phyloP scores from a whole-genome alignment of 202 grass and related monocot species.

The Hordeum pubiflorum region DNA sequence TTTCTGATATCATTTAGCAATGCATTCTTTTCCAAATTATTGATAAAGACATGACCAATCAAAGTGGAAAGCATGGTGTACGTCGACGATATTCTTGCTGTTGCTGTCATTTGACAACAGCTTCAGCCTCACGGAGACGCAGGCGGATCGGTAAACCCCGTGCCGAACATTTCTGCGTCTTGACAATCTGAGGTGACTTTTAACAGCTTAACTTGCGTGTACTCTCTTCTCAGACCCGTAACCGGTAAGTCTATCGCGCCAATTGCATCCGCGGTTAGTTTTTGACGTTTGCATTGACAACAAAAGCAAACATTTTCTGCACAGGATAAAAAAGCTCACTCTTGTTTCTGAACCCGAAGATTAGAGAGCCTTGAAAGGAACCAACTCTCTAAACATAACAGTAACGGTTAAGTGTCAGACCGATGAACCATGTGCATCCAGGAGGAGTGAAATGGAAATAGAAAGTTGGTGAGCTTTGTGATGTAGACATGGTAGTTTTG shows the following conservation, averaged over 20 bases:
- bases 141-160: neutral
- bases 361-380: neutral
- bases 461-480: neutral
- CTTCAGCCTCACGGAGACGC: neutral
- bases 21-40: too few species aligned
- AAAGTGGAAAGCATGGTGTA: neutral
- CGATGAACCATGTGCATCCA: neutral
- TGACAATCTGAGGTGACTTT: neutral
- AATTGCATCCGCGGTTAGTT: neutral
- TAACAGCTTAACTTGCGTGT: neutral
- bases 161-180: conserved; percentile 4
- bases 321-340: too few species aligned
- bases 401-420: neutral
- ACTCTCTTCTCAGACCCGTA: neutral
- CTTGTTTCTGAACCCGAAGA: neutral
- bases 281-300: too few species aligned
- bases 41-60: neutral
- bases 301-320: too few species aligned
- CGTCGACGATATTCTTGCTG: neutral
- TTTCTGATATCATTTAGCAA: neutral
- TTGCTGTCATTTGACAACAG: neutral
- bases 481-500: too few species aligned
- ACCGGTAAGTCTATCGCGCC: neutral
- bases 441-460: neutral
- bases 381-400: neutral